A percentile compares a stretch with the other conserved stretches of the same genome.
These are phyloP conservation scores for Fistulinella prunicolor DNA, from an alignment of 768 basidiomycete genomes.

Conservation along the genomic window DNA sequence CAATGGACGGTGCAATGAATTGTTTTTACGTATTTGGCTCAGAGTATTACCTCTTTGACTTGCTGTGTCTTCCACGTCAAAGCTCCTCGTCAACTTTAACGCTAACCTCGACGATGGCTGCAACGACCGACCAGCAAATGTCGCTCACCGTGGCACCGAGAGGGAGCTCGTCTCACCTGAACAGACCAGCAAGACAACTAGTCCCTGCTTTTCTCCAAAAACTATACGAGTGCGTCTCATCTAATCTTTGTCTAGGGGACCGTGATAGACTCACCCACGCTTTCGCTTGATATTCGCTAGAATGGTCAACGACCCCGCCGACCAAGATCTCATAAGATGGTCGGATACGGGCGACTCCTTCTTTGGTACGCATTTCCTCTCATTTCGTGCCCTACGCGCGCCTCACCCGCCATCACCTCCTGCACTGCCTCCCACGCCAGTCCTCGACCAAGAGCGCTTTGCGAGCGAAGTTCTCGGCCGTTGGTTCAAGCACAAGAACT, in stretches of 20 bases:
- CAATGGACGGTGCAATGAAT: neutral
- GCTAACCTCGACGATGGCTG: constrained; percentile 26
- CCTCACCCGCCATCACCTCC: neutral
- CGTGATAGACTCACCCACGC: constrained; percentile 10
- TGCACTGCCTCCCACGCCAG: no score
- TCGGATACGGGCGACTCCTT: constrained; percentile 89
- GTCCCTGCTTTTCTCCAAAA: constrained; percentile 91
- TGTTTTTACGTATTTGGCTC: constrained; percentile 16
- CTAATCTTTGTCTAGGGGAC: constrained; percentile 11
- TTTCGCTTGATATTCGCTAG: constrained; percentile 39
- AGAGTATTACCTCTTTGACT: neutral
- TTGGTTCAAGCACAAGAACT: constrained; percentile 98
- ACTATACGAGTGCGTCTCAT: constrained; percentile 70
- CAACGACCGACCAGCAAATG: constrained; percentile 56
- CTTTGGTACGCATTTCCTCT: constrained; percentile 56
- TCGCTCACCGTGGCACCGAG: constrained; percentile 49
- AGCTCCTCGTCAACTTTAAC: neutral
- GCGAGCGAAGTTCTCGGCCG: constrained; percentile 84
- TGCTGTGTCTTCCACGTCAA: constrained; percentile 12
- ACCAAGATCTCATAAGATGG: constrained; percentile 88
- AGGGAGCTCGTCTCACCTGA: constrained; percentile 39
- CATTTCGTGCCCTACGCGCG: neutral
- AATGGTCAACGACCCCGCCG: constrained; percentile 87
- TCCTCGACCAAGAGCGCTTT: constrained; percentile 89
- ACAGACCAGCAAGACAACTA: constrained; percentile 45